Evolutionary conservation across 2,329 filamentous ascomycete species (phyloP), one percentile per base, ranked within the genome.

Genomic region (Claviceps sp.): DNA sequence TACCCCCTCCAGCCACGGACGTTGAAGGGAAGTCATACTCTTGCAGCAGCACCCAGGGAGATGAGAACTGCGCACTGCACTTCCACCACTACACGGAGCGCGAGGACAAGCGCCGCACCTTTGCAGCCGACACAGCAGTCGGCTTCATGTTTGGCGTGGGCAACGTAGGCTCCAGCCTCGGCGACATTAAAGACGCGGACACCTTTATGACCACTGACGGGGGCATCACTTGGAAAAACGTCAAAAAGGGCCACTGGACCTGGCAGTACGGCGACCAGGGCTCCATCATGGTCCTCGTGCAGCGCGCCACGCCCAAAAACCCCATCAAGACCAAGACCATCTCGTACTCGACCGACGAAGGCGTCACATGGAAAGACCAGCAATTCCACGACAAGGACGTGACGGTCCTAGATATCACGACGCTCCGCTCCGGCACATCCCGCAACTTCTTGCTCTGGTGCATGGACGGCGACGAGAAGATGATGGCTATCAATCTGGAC

Each of bases 251-350:
- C 5, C 79, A 77, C 38, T 95, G 89, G 74, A 85, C 86, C 62
- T 98, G 89, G 88, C 88, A 95, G 62, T 95, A 88, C 64, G 94
- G 93, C 54, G 94, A 98, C 61, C 88, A 95, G 65, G 93, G 93
- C 30, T 93, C 88, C 5, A 85, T 97, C 60, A 81, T 97, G 55
- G 88, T 95, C 43, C 84, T 98, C 48, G 89, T 91, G 22, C 79
- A 85, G 62, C 81, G 88, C 53, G 75, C 77, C 14, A 77, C 76
- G 50, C 74, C 79, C 50, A 88, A 85, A 4, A 84, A 85, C 57
- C 69, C 74, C 1, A 71, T 90, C 50, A 81, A 78, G 62, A 86
- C 85, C 2, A 80, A 86, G 50, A 70, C 72, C 2, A 70, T 94
- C 42, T 81, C 80, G 53, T 96, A 93, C 69, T 85, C 87, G 16